These are phyloP conservation scores for Pythium utonaiense DNA, from an alignment of 352 stramenopile genomes.

Conservation along the genomic window DNA sequence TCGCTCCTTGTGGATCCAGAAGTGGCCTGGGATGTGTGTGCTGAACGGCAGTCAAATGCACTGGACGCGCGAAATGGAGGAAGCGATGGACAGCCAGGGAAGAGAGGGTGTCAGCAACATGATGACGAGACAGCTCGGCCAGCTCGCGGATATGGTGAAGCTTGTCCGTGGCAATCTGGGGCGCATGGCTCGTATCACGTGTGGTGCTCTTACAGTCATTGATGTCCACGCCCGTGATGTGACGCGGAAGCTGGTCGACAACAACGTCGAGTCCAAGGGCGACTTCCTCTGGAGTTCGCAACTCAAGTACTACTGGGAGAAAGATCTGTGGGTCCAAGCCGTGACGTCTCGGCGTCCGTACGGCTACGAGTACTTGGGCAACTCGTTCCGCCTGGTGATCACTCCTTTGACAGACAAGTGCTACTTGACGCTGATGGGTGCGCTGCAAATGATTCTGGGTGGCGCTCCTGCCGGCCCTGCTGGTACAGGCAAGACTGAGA, in stretches of 20 bases:
- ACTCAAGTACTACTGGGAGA: slow-evolving; percentile 93
- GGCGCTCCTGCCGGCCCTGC: slow-evolving; percentile 91
- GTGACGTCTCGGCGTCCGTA: slow-evolving; percentile 90
- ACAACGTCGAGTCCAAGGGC: slow-evolving; percentile 86
- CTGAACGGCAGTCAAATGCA: slow-evolving; percentile 93
- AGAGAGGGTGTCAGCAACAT: slow-evolving; percentile 73
- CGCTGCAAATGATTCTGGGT: slow-evolving; percentile 94
- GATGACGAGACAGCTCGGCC: slow-evolving; percentile 78
- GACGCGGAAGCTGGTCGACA: slow-evolving; percentile 87
- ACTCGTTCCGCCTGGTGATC: slow-evolving; percentile 94
- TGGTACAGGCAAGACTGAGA: slow-evolving; percentile 95
- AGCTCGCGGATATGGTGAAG: slow-evolving; percentile 93
- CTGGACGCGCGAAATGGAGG: slow-evolving; percentile 91
- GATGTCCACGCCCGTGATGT: slow-evolving; percentile 96
- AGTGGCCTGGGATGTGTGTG: slow-evolving; percentile 89
- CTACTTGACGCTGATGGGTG: slow-evolving; percentile 95
- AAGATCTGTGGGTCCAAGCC: slow-evolving; percentile 87
- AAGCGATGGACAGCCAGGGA: slow-evolving; percentile 76
- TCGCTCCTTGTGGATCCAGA: slow-evolving; percentile 91
- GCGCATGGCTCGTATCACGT: slow-evolving; percentile 82
- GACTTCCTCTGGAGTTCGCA: slow-evolving; percentile 88
- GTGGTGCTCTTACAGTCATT: slow-evolving; percentile 92
- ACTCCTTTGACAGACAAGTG: slow-evolving; percentile 96
- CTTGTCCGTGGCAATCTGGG: slow-evolving; percentile 90
- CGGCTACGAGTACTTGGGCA: slow-evolving; percentile 96